Base-by-base conservation (phyloP, 78 protist species). In the Dictyostelium capitatum region DNA sequence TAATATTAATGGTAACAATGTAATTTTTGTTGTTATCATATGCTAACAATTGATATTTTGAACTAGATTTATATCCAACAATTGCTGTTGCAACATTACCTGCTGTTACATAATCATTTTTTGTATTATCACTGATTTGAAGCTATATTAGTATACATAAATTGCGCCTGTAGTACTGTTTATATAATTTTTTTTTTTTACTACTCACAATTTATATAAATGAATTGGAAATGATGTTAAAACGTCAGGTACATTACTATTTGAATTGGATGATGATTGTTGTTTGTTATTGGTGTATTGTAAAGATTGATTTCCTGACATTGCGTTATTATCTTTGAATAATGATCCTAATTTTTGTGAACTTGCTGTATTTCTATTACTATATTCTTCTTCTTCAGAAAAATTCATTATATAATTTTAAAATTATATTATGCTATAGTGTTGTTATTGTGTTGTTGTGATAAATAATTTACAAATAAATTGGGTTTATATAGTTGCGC, bases 281-380 rank as follows among this genome's bases (percentile, higher is more conserved):
- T 48, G 54, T 64, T 74, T 77, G 37, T 32, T 77, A n/a, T 74
- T 78, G 54, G 47, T 74, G 20, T 87, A 87, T 12, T 51, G 47
- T n/a, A 87, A 50, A 32, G 93, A 87, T 77, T 87, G 93, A 43
- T 87, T 87, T 47, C 93, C 93, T n/a, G 80, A 53, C 73, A 87
- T 53, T 15, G 67, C 51, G 79, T 77, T 87, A 15, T 48, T 77
- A 37, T 87, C 93, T 77, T 87, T 87, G 48, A 87, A 87, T 74
- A 87, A 51, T 43, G 93, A 87, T 64, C 93, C 93, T 15, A 87
- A 84, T 87, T 87, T 87, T 80, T 87, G 93, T 65, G 85, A 77
- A 47, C 93, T 87, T 25, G 93, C 83, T 64, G 62, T 51, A 37
- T 87, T 87, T 59, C 73, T 87, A 51, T 87, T 87, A 65, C 93